Percentiles rank a stretch among this genome's conserved stretches.
Conservation (phyloP, 768 basidiomycete species). For the Amanita molliuscula region DNA sequence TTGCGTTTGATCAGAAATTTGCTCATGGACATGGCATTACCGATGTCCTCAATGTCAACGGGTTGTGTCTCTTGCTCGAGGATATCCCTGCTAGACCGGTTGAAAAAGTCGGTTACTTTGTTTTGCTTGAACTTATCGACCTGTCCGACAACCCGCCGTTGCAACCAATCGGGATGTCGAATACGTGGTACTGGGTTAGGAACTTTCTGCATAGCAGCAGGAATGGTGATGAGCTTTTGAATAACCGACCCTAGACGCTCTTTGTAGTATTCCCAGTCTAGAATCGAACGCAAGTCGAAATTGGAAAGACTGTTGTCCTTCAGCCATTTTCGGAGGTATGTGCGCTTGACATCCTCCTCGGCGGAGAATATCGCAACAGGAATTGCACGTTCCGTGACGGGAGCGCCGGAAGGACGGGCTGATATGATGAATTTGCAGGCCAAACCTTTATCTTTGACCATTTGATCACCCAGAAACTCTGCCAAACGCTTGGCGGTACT, state of each 20-base stretch:
- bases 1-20: conserved; percentile 23
- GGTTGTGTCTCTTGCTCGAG: conserved; percentile 21
- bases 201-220: conserved; percentile 96
- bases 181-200: conserved; percentile 93
- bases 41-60: conserved; percentile 38
- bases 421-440: conserved; percentile 99
- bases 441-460: conserved; percentile 99
- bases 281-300: conserved; percentile 88
- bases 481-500: conserved; percentile 91
- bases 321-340: conserved; percentile 92
- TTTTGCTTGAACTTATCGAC: conserved; percentile 98
- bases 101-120: conserved; percentile 94
- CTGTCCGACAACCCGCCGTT: conserved; percentile 77
- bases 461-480: conserved; percentile 94
- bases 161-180: conserved; percentile 95
- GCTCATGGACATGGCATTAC: conserved; percentile 29
- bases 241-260: conserved; percentile 96
- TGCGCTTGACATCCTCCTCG: conserved; percentile 82
- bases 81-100: conserved; percentile 22
- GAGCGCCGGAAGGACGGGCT: conserved; percentile 81
- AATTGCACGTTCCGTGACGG: conserved; percentile 94
- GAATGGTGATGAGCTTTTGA: conserved; percentile 98
- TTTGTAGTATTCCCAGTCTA: conserved; percentile 99
- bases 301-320: conserved; percentile 81
- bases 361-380: conserved; percentile 98